A percentile compares a stretch with the other conserved stretches of the same genome.
phyloP scores from a whole-genome alignment of 2,329 filamentous ascomycete genomes.

The Arthrobotrys conoides region DNA sequence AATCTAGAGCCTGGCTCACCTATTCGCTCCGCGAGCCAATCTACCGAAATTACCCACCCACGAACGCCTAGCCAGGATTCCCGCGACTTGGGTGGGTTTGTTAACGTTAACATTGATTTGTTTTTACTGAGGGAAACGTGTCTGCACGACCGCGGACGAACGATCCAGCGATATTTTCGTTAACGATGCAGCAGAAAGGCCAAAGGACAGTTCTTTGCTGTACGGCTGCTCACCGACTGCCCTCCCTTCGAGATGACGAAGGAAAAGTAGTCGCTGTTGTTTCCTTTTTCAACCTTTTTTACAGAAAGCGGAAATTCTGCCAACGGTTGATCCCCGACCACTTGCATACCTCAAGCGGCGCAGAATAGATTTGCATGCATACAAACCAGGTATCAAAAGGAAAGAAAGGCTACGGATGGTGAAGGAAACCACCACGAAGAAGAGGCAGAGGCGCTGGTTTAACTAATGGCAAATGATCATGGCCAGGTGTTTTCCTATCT shows the following conservation, averaged over 20 bases:
- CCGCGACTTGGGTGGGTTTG: conserved; percentile 2
- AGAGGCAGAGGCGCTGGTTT: conserved; percentile 4
- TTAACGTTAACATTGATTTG: no score
- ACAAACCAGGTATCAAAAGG: conserved; percentile 21
- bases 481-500: conserved; percentile 18
- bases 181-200: not conserved
- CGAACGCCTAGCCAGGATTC: conserved; percentile 17
- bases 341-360: conserved; percentile 58
- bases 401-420: conserved; percentile 39
- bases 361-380: conserved; percentile 48
- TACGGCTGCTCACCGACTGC: conserved; percentile 21
- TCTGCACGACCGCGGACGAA: conserved; percentile 10
- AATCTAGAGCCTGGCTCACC: conserved; percentile 40
- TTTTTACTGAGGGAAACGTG: conserved; percentile 18
- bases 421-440: conserved; percentile 38
- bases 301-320: conserved; percentile 31
- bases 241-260: conserved; percentile 8
- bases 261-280: conserved; percentile 17
- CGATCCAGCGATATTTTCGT: not conserved
- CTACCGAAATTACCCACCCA: conserved; percentile 44
- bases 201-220: not conserved
- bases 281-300: conserved; percentile 2
- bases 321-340: conserved; percentile 40
- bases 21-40: conserved; percentile 53
- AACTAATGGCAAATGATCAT: conserved; percentile 15